A percentile compares a stretch with the other conserved stretches of the same genome.
Evolutionary conservation across 768 basidiomycete species (phyloP).

Genomic region (Amanita muscaria): DNA sequence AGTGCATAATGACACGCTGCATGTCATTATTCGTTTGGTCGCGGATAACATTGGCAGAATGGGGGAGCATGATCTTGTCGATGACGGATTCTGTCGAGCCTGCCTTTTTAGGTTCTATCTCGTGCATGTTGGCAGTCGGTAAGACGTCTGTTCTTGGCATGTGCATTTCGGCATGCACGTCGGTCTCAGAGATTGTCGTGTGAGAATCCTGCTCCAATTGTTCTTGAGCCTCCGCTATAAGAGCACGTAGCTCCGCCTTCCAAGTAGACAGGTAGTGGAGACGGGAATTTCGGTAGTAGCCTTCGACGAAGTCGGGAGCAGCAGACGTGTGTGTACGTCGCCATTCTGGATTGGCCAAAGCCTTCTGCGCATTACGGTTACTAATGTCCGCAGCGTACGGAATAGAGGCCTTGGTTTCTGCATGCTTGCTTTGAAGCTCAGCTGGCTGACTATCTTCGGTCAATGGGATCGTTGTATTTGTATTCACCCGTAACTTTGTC

Average conservation of each 20-base stretch:
- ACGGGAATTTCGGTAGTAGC: constrained; percentile 77
- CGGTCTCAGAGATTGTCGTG: too few species aligned
- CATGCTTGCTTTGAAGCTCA: constrained; percentile 11
- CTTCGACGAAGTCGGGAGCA: constrained; percentile 80
- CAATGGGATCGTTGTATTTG: neutral
- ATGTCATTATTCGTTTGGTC: neutral
- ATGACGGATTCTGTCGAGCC: too few species aligned
- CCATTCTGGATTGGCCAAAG: constrained; percentile 83
- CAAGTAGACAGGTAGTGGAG: constrained; percentile 89
- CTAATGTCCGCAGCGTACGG: constrained; percentile 66
- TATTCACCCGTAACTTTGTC: neutral
- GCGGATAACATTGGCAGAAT: neutral
- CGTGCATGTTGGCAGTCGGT: constrained; percentile 8
- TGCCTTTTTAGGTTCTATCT: too few species aligned
- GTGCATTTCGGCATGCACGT: constrained; percentile 11
- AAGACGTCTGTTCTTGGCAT: constrained; percentile 17
- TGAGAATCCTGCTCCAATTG: too few species aligned
- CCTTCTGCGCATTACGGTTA: constrained; percentile 66
- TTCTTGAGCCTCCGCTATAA: constrained; percentile 76
- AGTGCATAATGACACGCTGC: constrained; percentile 72
- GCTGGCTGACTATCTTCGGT: neutral
- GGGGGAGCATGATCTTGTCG: neutral
- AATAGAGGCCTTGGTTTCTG: constrained; percentile 35
- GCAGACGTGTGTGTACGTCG: constrained; percentile 79
- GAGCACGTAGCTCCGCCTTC: constrained; percentile 80